A percentile compares a stretch with the other conserved stretches of the same genome.
Conservation (phyloP, 108 stramenopile species). For the Aurantiochytrium sp. region DNA sequence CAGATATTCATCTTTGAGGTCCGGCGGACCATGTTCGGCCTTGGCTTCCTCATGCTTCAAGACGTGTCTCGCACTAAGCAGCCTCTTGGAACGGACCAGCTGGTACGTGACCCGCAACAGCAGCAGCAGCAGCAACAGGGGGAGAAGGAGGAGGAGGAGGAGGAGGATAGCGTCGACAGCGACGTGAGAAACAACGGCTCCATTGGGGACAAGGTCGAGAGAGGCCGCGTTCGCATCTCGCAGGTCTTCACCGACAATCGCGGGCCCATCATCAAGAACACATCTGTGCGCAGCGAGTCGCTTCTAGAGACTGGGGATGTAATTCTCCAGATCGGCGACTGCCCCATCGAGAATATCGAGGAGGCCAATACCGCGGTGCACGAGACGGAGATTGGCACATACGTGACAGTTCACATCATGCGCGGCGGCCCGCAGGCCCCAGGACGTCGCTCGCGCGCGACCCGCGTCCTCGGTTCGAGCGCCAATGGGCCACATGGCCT, state of each 20-base stretch:
- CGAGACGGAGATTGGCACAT: background rate
- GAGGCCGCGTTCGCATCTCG: background rate
- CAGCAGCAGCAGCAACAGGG: no score
- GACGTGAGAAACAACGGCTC: no score
- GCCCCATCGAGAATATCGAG: background rate
- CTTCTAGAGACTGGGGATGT: background rate
- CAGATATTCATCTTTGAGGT: background rate
- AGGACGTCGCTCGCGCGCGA: no score
- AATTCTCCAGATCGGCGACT: background rate
- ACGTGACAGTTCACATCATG: background rate
- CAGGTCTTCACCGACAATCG: background rate
- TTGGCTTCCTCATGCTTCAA: conserved; percentile 2
- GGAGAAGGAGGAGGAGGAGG: no score
- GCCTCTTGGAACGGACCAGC: no score
- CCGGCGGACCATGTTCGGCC: background rate
- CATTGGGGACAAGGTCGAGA: no score
- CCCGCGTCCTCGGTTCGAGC: no score
- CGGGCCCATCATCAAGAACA: background rate
- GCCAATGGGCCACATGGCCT: no score
- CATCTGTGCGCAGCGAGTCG: background rate
- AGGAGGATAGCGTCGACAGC: no score
- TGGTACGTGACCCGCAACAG: no score
- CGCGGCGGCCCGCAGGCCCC: background rate
- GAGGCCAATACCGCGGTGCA: background rate
- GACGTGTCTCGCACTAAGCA: no score